Conservation (phyloP, 2,329 filamentous ascomycete species). For the Monascus ruber region DNA sequence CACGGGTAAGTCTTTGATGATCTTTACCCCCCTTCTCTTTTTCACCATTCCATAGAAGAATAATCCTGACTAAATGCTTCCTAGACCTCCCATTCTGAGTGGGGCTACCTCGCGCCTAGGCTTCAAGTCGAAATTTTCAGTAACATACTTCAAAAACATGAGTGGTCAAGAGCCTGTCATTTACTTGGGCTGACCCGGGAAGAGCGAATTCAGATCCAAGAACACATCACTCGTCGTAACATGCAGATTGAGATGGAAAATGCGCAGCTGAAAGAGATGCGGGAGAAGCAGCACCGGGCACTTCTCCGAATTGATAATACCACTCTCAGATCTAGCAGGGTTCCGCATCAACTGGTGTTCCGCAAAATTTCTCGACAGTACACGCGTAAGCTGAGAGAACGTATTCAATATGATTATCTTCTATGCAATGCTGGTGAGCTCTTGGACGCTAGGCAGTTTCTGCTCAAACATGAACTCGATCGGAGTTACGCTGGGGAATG, state of each 20-base stretch:
- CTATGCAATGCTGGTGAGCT: conserved; percentile 20
- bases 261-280: conserved; percentile 19
- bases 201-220: conserved; percentile 11
- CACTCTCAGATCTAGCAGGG: conserved; percentile 8
- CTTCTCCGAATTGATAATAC: conserved; percentile 25
- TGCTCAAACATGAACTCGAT: conserved; percentile 18
- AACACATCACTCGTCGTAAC: conserved; percentile 9
- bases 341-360: conserved; percentile 18
- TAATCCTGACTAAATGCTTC: background rate
- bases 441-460: conserved; percentile 18
- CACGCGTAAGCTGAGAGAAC: conserved; percentile 5
- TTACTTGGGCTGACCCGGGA: conserved; percentile 15
- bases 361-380: conserved; percentile 13
- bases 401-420: conserved; percentile 12
- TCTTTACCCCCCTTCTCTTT: background rate
- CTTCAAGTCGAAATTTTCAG: conserved; percentile 26
- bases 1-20: background rate
- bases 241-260: conserved; percentile 20
- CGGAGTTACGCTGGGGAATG: conserved; percentile 21
- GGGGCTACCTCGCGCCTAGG: conserved; percentile 20
- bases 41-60: background rate
- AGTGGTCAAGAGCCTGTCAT: conserved; percentile 10
- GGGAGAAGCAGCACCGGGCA: conserved; percentile 19
- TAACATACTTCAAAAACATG: conserved; percentile 16
- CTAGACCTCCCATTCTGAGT: conserved; percentile 12